Evolutionary conservation across 371 early-diverging fungal species (phyloP).

Genomic region (Mortierella sp.): DNA sequence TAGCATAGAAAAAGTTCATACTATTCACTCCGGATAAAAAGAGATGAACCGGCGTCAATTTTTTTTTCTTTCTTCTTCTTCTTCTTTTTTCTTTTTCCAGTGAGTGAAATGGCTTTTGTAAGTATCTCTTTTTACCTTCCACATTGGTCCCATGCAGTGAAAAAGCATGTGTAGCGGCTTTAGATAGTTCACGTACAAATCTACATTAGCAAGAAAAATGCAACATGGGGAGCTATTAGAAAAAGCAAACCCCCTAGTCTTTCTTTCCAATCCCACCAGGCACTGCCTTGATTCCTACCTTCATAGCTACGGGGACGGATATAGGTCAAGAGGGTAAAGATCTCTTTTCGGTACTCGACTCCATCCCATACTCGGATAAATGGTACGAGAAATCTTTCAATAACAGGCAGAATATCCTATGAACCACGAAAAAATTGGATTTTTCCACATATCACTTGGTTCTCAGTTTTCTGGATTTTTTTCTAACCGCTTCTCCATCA

Average conservation of each 20-base stretch:
- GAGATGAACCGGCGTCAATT: too few relatives aligned
- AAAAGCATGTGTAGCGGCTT: conserved; percentile 60
- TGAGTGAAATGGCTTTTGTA: too few relatives aligned
- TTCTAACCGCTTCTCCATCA: too few relatives aligned
- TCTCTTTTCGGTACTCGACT: conserved; percentile 56
- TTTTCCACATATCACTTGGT: too few relatives aligned
- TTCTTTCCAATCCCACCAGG: not conserved
- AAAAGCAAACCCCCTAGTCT: not conserved
- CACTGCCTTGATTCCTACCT: conserved; percentile 43
- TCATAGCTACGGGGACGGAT: conserved; percentile 58
- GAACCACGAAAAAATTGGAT: too few relatives aligned
- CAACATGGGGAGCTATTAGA: not conserved
- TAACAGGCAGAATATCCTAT: conserved; percentile 60
- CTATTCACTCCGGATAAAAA: conserved; percentile 15
- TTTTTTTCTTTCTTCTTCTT: too few relatives aligned
- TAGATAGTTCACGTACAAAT: conserved; percentile 46
- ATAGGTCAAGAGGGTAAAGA: conserved; percentile 60
- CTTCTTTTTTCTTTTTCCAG: too few relatives aligned
- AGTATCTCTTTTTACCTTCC: conserved; percentile 55
- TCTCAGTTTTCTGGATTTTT: too few relatives aligned
- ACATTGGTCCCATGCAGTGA: conserved; percentile 54
- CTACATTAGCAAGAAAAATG: conserved; percentile 20
- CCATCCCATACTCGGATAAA: conserved; percentile 66
- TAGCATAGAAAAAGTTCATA: conserved; percentile 59
- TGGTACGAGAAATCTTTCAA: conserved; percentile 58